Evolutionary conservation across 805 yeast genomes (phyloP).

Genomic region (Candida maltosa): DNA sequence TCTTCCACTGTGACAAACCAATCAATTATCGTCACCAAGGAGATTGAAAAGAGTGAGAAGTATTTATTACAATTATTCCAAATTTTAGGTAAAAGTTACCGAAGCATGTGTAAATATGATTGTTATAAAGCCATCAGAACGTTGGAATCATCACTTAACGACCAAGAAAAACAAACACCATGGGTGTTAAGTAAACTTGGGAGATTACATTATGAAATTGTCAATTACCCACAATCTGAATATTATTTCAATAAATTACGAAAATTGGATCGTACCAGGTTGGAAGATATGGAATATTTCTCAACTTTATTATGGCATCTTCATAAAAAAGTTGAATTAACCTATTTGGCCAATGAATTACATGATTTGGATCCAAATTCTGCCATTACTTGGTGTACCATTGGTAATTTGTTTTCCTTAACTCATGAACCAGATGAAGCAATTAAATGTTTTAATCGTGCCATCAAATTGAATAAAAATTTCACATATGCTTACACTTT

Average conservation of each 20-base stretch:
- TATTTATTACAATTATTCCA: conserved; percentile 48
- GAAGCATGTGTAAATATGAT: conserved; percentile 63
- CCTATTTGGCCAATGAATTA: conserved; percentile 80
- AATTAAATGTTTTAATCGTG: conserved; percentile 77
- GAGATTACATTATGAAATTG: conserved; percentile 79
- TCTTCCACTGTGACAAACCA: conserved; percentile 10
- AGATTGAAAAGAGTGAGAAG: conserved; percentile 32
- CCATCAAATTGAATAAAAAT: conserved; percentile 61
- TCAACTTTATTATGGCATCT: conserved; percentile 93
- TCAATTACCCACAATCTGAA: conserved; percentile 77
- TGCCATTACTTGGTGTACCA: conserved; percentile 87
- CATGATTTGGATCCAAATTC: conserved; percentile 59
- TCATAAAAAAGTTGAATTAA: conserved; percentile 72
- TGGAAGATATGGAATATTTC: conserved; percentile 86
- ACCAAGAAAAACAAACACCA: conserved; percentile 63
- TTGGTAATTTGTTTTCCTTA: conserved; percentile 86
- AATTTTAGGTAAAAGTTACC: conserved; percentile 57
- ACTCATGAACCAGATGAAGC: conserved; percentile 87
- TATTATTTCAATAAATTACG: conserved; percentile 61
- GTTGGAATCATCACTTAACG: conserved; percentile 57
- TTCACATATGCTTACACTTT: conserved; percentile 89
- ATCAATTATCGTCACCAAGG: conserved; percentile 14
- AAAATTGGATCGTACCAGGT: conserved; percentile 68
- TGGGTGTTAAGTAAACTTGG: conserved; percentile 85
- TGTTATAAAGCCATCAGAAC: conserved; percentile 76